phyloP scores from a whole-genome alignment of 1,284 basidiomycete genomes.

The Mycosarcoma mackinlayi region DNA sequence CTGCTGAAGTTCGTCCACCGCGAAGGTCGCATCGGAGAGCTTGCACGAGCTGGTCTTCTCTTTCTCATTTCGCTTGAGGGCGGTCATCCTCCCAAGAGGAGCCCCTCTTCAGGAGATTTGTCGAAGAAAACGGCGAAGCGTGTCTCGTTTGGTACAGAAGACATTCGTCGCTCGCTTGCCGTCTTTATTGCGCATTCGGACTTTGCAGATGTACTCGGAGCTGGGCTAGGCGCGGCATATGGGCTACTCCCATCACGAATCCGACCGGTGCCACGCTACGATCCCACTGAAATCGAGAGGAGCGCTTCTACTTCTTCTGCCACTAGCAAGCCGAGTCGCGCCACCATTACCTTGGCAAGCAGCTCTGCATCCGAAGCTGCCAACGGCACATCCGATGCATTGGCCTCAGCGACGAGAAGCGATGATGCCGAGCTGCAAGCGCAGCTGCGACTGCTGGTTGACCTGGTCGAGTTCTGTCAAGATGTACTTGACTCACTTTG shows the following conservation, averaged over 20 bases:
- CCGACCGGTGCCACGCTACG: conserved; percentile 23
- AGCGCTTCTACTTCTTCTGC: neutral
- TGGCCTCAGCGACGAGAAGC: conserved; percentile 69
- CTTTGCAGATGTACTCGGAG: conserved; percentile 94
- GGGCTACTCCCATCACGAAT: conserved; percentile 78
- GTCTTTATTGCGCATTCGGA: conserved; percentile 94
- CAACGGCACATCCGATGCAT: conserved; percentile 15
- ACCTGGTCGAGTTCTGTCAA: conserved; percentile 89
- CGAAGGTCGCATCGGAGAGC: conserved; percentile 92
- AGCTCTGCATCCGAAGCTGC: conserved; percentile 13
- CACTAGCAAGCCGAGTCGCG: conserved; percentile 1
- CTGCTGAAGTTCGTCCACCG: conserved; percentile 93
- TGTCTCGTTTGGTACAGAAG: conserved; percentile 27
- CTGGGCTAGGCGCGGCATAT: conserved; percentile 91
- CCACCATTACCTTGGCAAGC: conserved; percentile 41
- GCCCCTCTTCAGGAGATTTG: neutral
- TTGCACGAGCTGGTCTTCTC: conserved; percentile 88
- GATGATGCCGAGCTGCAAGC: conserved; percentile 77
- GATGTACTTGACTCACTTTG: conserved; percentile 73
- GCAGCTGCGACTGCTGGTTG: conserved; percentile 87
- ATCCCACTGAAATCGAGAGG: conserved; percentile 29
- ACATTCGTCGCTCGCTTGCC: conserved; percentile 75
- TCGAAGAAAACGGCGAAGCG: conserved; percentile 14
- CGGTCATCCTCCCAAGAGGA: conserved; percentile 2
- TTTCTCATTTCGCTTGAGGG: conserved; percentile 85